Percentiles rank a stretch among this genome's conserved stretches.
These are phyloP conservation scores for Carpinus fangiana DNA, from an alignment of 306 rosid genomes.

Conservation along the genomic window DNA sequence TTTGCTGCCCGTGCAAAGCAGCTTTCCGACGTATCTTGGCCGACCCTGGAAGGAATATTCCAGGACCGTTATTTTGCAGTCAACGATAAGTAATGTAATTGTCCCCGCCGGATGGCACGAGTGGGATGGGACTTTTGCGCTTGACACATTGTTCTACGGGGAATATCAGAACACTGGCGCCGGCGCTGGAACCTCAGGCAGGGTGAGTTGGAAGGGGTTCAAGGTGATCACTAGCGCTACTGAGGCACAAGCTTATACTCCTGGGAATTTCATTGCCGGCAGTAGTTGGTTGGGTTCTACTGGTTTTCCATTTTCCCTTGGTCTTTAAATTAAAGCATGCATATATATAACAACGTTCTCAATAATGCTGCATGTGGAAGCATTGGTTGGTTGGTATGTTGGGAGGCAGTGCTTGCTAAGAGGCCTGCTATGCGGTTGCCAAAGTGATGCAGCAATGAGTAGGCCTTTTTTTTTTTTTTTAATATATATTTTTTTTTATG, in stretches of 20 bases:
- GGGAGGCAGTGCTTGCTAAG: background rate
- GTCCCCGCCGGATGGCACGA: conserved; percentile 73
- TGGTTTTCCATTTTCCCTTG: conserved; percentile 73
- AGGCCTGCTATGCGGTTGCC: no score
- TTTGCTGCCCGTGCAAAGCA: conserved; percentile 34
- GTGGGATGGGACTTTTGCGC: conserved; percentile 80
- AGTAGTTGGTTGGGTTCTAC: conserved; percentile 68
- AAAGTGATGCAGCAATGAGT: no score
- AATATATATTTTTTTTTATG: no score
- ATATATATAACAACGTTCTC: background rate
- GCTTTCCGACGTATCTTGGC: conserved; percentile 67
- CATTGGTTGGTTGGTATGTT: background rate
- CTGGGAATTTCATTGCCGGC: conserved; percentile 62
- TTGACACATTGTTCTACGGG: conserved; percentile 60
- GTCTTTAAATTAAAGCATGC: conserved; percentile 31
- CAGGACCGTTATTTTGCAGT: conserved; percentile 73
- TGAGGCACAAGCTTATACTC: conserved; percentile 63
- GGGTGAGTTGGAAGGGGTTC: conserved; percentile 79
- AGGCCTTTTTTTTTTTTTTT: no score
- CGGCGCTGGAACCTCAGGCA: conserved; percentile 59
- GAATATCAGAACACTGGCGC: conserved; percentile 73
- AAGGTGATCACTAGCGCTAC: conserved; percentile 53
- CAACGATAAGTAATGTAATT: conserved; percentile 55
- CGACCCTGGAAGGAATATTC: conserved; percentile 94
- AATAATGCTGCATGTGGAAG: background rate